These are phyloP conservation scores for Cephalotrichum gorgonifer DNA, from an alignment of 2,329 filamentous ascomycete genomes.

Conservation along the genomic window DNA sequence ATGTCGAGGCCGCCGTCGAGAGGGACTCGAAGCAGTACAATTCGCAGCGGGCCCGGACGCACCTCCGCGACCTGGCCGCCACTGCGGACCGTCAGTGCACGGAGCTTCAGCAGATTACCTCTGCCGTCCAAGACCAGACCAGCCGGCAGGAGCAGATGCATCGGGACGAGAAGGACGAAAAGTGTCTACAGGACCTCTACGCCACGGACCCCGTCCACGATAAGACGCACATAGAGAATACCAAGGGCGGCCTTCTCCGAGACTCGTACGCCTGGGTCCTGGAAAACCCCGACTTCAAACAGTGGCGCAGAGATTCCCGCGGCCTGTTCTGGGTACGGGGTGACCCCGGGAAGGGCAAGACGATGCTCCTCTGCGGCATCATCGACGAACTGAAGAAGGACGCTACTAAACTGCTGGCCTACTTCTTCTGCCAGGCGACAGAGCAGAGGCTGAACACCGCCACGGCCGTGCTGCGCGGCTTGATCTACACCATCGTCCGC, in stretches of 20 bases:
- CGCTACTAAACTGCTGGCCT: constrained; percentile 6
- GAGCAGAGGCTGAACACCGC: constrained; percentile 24
- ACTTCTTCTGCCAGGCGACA: constrained; percentile 32
- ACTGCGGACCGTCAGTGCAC: background rate
- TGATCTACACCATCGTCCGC: constrained; percentile 27
- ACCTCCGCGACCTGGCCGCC: background rate
- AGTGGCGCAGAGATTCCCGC: constrained; percentile 13
- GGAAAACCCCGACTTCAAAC: constrained; percentile 11
- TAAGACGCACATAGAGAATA: constrained; percentile 17
- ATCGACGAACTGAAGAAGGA: constrained; percentile 13
- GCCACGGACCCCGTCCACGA: constrained; percentile 21
- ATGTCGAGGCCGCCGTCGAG: background rate
- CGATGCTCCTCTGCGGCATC: constrained; percentile 28
- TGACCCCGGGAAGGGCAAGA: constrained; percentile 31
- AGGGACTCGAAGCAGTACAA: background rate
- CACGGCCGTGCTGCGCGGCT: constrained; percentile 26
- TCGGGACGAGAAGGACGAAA: background rate
- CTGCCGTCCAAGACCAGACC: background rate
- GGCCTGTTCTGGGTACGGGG: constrained; percentile 26
- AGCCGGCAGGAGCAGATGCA: background rate
- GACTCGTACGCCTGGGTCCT: constrained; percentile 23
- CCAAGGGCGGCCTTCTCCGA: constrained; percentile 14
- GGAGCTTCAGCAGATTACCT: background rate
- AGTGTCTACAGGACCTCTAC: background rate
- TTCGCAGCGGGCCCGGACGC: background rate